Conservation (phyloP, 257 asterid species). For the Rhazya stricta region DNA sequence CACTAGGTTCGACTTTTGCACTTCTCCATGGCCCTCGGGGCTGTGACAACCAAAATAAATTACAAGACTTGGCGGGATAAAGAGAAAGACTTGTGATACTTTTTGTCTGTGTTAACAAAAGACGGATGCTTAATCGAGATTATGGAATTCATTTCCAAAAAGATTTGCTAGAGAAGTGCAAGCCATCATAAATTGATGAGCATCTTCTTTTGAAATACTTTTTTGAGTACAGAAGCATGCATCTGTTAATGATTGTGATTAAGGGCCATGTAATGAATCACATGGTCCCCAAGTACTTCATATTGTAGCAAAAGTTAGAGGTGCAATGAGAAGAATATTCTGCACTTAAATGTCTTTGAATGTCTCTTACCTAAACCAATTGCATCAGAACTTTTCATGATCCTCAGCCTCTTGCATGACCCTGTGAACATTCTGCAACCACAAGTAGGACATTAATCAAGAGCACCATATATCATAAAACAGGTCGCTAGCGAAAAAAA, state of each 20-base stretch:
- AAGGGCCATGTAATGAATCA: conserved; percentile 1
- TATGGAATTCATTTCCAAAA: not conserved
- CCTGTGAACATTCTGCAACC: conserved; percentile 37
- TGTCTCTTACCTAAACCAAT: conserved; percentile 31
- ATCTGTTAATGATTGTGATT: conserved; percentile 9
- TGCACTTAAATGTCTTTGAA: not conserved
- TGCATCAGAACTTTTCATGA: conserved; percentile 44
- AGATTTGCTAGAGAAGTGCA: conserved; percentile 10
- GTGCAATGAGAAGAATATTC: conserved; percentile 3
- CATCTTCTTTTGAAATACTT: conserved; percentile 7
- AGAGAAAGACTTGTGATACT: not conserved
- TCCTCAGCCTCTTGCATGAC: conserved; percentile 41
- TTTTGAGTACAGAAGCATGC: conserved; percentile 15
- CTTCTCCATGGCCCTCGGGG: conserved; percentile 22
- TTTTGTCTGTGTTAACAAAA: conserved; percentile 8
- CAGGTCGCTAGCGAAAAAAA: not conserved
- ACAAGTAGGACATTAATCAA: conserved; percentile 2
- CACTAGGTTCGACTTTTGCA: conserved; percentile 20
- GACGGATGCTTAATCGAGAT: not conserved
- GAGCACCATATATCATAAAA: not conserved
- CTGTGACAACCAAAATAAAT: conserved; percentile 11
- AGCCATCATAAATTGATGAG: conserved; percentile 4
- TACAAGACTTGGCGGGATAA: not conserved
- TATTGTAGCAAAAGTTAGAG: not conserved
- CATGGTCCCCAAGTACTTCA: conserved; percentile 6